Base-by-base conservation (phyloP, 1,284 basidiomycete species). In the Violaceomyces palustris region DNA sequence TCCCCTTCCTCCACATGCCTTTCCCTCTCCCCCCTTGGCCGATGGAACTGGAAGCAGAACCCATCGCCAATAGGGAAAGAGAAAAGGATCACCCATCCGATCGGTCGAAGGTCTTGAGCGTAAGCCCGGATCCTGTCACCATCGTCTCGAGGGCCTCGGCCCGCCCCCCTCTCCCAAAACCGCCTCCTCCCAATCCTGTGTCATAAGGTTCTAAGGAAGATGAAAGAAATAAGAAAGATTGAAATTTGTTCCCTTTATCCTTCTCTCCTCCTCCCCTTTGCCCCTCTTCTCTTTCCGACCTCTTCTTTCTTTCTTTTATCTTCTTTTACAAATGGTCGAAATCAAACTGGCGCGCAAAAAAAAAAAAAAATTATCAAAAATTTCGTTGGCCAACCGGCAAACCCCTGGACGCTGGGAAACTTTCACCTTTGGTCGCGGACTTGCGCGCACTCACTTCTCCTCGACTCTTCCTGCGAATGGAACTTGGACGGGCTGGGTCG, bases 221-320 rank as follows among this genome's bases (percentile, higher is more conserved):
- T 35, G 50, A 56, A 50, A 50, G 53, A 56, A 56, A 56, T 50
- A n/a, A 32, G 21, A 43, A 36, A n/a, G 11, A 25, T 19, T 15
- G 6, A 26, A 26, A 9, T 30, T 14, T 17, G 18, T 33, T 23
- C 15, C 37, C 11, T 22, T 33, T 33, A 28, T 40, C 26, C 29
- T 32, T 14, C 14, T 33, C 18, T 25, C 14, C 21, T 18, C 23
- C 15, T n/a, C 31, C 6, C 38, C 30, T n/a, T 42, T 22, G n/a
- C n/a, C 11, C 24, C 31, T 33, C 33, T 40, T 29, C 29, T 32
- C 15, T 14, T 33, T 19, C 30, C 14, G 17, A 15, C 23, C 15
- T n/a, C 31, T 5, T 31, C 30, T n/a, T 42, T 22, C 15, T 17
- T 23, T 8, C 9, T 28, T 24, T 19, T n/a, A 25, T 35, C 15